Evolutionary conservation across 345 rosid species (phyloP), one percentile per base, ranked within the genome.

Genomic region (Linum tenue): DNA sequence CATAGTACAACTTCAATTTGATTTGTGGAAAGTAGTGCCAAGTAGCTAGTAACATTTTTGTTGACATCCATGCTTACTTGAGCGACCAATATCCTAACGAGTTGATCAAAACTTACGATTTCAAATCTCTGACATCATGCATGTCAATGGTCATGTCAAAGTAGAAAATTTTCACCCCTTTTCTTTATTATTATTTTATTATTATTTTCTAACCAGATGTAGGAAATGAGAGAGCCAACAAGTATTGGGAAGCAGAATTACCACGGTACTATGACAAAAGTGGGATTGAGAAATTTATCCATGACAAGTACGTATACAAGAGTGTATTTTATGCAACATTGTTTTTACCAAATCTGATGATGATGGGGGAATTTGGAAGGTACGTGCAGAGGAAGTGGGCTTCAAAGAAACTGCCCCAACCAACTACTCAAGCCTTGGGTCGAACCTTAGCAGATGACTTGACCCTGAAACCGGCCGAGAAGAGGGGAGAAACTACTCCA

Each of bases 191-290:
- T 41, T 8, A 4, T 41, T n/a, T n/a, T n/a, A n/a, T n/a, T 69
- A 14, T 37, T 44, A 48, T 14, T n/a, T n/a, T n/a, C 7, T 35
- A 43, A 22, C 39, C 40, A 73, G 77, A 65, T 7, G 31, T 64
- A 65, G 72, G 69, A 8, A 73, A 73, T 62, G 17, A 65, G 72
- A 69, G 42, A 55, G 64, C 77, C 8, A 73, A 73, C 55, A 42
- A 15, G 3, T 60, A 68, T 15, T 73, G 77, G 77, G 77, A 69
- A 68, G 77, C 77, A 59, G 51, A 60, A 55, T 14, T 73, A 48
- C 69, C 77, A 0, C 51, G 51, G 12, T 42, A 55, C 44, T 65
- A 22, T 55, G 63, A 64, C 60, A 64, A 68, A 65, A 55, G 43
- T 16, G 65, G 40, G 22, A 41, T 43, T 36, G 62, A 64, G 37